These are phyloP conservation scores for Harringtonia aguacate DNA, from an alignment of 2,329 filamentous ascomycete genomes.

Conservation along the genomic window DNA sequence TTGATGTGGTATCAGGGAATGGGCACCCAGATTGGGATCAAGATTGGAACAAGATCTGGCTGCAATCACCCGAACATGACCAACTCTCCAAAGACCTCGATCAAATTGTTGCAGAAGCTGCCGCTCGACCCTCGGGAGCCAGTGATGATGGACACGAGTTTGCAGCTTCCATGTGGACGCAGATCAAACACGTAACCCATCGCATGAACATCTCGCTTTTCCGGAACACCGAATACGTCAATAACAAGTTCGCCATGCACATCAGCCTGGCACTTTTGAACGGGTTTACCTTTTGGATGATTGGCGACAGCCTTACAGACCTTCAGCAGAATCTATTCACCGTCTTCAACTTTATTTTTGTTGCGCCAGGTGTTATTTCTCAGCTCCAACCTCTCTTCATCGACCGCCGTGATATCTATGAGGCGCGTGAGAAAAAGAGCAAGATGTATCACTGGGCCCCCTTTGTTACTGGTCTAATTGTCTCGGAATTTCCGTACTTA, in stretches of 20 bases:
- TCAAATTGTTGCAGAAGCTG: constrained; percentile 39
- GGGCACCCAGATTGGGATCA: constrained; percentile 32
- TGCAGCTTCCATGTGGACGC: constrained; percentile 53
- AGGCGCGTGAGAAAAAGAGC: constrained; percentile 57
- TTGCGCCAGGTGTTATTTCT: constrained; percentile 54
- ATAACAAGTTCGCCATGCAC: constrained; percentile 51
- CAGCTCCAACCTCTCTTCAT: constrained; percentile 64
- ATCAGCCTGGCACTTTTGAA: constrained; percentile 45
- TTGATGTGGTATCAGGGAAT: constrained; percentile 46
- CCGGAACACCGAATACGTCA: constrained; percentile 62
- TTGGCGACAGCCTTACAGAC: constrained; percentile 42
- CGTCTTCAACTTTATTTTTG: constrained; percentile 59
- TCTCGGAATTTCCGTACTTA: constrained; percentile 55
- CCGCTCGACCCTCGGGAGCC: not conserved
- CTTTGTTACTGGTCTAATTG: constrained; percentile 54
- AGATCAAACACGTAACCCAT: constrained; percentile 48
- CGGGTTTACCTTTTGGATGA: constrained; percentile 51
- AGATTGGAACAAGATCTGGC: constrained; percentile 28
- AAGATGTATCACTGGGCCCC: constrained; percentile 61
- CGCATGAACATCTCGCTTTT: constrained; percentile 65
- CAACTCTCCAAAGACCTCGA: constrained; percentile 56
- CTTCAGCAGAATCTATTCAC: constrained; percentile 61
- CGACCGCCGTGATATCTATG: constrained; percentile 56
- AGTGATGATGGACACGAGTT: constrained; percentile 47
- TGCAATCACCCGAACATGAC: constrained; percentile 20